Percentiles rank a stretch among this genome's conserved stretches.
phyloP scores from a whole-genome alignment of 2,329 filamentous ascomycete genomes.

The Apiospora arundinis region DNA sequence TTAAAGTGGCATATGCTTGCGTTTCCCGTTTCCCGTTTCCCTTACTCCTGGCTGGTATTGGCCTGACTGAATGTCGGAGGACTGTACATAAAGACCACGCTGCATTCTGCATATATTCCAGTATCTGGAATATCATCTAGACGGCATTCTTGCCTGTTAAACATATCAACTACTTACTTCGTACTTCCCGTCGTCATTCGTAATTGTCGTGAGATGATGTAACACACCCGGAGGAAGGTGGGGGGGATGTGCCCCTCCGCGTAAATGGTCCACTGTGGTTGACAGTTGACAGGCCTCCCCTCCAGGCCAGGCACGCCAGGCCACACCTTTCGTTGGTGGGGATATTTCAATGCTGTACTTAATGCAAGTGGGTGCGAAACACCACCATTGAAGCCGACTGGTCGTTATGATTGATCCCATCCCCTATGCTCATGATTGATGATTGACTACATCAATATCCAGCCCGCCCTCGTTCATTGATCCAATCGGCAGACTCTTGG shows the following conservation, averaged over 20 bases:
- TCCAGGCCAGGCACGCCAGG: neutral
- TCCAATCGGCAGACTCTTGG: neutral
- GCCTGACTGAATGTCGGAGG: neutral
- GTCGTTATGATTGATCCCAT: neutral
- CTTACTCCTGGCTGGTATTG: neutral
- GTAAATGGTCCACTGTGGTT: neutral
- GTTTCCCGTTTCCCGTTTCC: neutral
- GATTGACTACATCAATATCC: too few relatives aligned
- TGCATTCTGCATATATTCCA: neutral
- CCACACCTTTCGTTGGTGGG: neutral
- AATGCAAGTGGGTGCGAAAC: slow-evolving; percentile 3
- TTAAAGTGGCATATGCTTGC: neutral
- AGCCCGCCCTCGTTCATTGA: neutral
- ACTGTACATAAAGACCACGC: neutral
- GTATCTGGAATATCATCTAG: neutral
- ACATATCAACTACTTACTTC: neutral
- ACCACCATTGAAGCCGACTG: neutral
- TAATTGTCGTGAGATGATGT: neutral
- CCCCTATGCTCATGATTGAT: neutral
- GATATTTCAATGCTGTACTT: too few relatives aligned
- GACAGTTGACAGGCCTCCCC: too few relatives aligned
- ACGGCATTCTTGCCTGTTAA: neutral
- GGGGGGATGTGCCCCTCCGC: neutral
- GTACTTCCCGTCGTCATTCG: too few relatives aligned
- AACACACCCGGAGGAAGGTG: neutral